Percentiles rank a stretch among this genome's conserved stretches.
phyloP scores from a whole-genome alignment of 164 flowering plant species.

The Vitis rotundifolia region DNA sequence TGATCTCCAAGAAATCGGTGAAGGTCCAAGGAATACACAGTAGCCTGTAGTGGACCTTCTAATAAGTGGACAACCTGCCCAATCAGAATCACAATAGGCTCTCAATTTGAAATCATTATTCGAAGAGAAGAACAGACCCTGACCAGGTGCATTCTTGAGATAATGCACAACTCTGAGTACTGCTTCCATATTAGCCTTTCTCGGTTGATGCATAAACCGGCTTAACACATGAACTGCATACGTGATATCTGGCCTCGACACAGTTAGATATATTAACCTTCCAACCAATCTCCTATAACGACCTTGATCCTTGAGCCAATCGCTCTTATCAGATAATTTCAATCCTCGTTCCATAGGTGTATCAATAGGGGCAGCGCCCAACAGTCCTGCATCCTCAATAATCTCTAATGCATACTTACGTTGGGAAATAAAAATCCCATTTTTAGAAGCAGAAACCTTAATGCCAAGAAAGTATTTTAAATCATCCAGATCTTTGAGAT shows the following conservation, averaged over 20 bases:
- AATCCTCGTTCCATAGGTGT: neutral
- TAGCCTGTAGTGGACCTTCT: neutral
- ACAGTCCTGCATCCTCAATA: neutral
- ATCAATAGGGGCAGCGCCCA: too few species aligned
- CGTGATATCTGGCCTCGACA: neutral
- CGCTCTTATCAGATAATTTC: constrained; percentile 7
- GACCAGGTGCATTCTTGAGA: neutral
- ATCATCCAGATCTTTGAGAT: too few species aligned
- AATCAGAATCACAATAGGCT: neutral
- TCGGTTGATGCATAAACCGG: neutral
- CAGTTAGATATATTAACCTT: neutral
- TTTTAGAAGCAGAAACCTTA: neutral
- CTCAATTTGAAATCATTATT: neutral
- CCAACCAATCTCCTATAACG: constrained; percentile 1
- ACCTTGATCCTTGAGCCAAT: constrained; percentile 3
- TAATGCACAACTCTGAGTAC: neutral
- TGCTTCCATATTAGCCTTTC: constrained; percentile 4
- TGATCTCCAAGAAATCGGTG: neutral
- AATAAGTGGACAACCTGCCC: constrained; percentile 1
- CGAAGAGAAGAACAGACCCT: neutral
- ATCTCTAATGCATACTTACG: neutral
- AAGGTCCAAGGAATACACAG: neutral
- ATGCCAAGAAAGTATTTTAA: neutral
- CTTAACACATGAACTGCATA: neutral
- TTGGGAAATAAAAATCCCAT: constrained; percentile 3